Base-by-base conservation (phyloP, 768 basidiomycete species). In the Aureoboletus auriporus region DNA sequence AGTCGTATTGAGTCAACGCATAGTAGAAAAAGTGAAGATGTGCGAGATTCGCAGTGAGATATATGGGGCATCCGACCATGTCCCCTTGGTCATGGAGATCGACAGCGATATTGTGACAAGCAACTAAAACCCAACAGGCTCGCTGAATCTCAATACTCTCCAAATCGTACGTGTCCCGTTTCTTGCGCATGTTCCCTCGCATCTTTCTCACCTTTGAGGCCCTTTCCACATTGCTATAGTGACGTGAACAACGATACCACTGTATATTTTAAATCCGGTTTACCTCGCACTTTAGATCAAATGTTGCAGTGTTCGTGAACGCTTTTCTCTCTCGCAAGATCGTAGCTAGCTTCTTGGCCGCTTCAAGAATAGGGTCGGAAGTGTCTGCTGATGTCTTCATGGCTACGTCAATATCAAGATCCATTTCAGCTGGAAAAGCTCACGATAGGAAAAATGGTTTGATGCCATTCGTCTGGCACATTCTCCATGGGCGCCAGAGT, bases 131-230 rank as follows among this genome's bases (percentile, higher is more conserved):
- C 28, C 35, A 38, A 38, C 7, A 23, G 20, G 4, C 20, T 23
- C 20, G 20, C 20, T 23, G 2, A 48, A 71, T n/a, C 17, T 66
- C 54, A 89, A 63, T 84, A 93, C 62, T 92, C 92, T 53, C 89
- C 90, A 56, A 94, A 94, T 36, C 75, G 74, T 16, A 78, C 77
- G 68, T 96, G 94, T 0, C 94, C 92, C 1, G 93, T 96, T 66
- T 82, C 73, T 58, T 79, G 78, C 5, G 95, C 95, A 64, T 98
- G 95, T 40, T 79, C 78, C 31, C 89, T 80, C 1, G 95, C 95
- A 51, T 84, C 93, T 60, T 93, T 97, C 72, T 98, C 94, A 30
- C 95, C 95, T 57, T 86, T 94, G 55, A 98, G 69, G 0, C 90
- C 93, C 58, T 82, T 74, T 14, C 86, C 81, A 60, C 94, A 98